Conservation (phyloP, 495 filamentous ascomycete genomes). For the Podospora fimiseda region DNA sequence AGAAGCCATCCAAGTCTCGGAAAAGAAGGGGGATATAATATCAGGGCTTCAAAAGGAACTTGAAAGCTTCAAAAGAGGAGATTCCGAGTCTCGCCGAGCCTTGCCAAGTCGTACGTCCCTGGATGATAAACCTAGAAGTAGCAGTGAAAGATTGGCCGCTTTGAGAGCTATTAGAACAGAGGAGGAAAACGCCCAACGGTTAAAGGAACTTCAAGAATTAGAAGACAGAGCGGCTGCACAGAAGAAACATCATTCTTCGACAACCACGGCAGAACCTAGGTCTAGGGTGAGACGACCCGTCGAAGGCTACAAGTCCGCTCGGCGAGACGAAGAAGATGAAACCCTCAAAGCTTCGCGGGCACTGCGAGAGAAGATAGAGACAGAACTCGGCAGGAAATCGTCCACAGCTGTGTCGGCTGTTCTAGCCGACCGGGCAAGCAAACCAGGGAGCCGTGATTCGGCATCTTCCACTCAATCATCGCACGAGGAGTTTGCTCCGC, state of each 20-base stretch:
- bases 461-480: constrained; percentile 7
- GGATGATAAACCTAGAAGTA: constrained; percentile 17
- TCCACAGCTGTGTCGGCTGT: constrained; percentile 12
- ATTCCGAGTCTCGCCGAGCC: constrained; percentile 13
- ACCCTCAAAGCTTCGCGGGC: constrained; percentile 22
- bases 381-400: constrained; percentile 18
- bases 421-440: constrained; percentile 22
- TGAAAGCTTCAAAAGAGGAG: constrained; percentile 22
- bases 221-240: background rate
- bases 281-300: background rate
- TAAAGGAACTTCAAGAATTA: constrained; percentile 18
- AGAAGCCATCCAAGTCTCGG: constrained; percentile 50
- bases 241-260: constrained; percentile 8
- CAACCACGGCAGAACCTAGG: constrained; percentile 7
- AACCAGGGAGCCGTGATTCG: constrained; percentile 22
- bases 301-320: constrained; percentile 5
- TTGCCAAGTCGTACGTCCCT: constrained; percentile 14
- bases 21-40: constrained; percentile 61
- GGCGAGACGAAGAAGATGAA: constrained; percentile 11
- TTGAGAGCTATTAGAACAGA: constrained; percentile 15
- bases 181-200: constrained; percentile 16
- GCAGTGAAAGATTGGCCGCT: constrained; percentile 13
- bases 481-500: constrained; percentile 5
- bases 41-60: constrained; percentile 31
- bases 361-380: constrained; percentile 25